A percentile compares a stretch with the other conserved stretches of the same genome.
These are phyloP conservation scores for Tulasnella calospora DNA, from an alignment of 768 basidiomycete species.

Conservation along the genomic window DNA sequence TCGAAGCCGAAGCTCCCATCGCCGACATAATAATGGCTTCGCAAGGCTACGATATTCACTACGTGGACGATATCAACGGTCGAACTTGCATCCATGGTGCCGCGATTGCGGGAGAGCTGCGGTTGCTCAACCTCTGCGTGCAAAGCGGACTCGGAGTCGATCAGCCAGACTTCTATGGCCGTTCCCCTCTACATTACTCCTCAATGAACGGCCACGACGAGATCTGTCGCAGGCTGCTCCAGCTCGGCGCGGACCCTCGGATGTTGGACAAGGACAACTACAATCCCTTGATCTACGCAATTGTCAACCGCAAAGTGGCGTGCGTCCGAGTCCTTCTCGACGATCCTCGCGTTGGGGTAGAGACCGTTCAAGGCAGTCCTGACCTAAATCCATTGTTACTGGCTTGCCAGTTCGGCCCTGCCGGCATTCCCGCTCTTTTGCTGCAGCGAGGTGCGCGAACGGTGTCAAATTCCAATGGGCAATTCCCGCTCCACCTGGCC, in stretches of 20 bases:
- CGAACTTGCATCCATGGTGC: constrained; percentile 92
- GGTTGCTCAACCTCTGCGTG: constrained; percentile 77
- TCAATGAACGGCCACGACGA: constrained; percentile 83
- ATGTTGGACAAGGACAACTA: constrained; percentile 88
- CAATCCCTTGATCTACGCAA: constrained; percentile 90
- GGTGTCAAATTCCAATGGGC: constrained; percentile 87
- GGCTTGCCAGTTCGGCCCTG: constrained; percentile 84
- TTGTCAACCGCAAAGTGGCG: constrained; percentile 72
- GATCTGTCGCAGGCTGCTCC: constrained; percentile 71
- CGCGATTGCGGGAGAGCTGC: constrained; percentile 72
- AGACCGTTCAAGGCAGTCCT: constrained; percentile 51
- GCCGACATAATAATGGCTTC: constrained; percentile 70
- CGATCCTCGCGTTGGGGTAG: constrained; percentile 60
- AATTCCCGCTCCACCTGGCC: constrained; percentile 94
- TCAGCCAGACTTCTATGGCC: constrained; percentile 83
- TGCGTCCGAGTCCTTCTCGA: constrained; percentile 81
- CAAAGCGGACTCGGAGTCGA: constrained; percentile 63
- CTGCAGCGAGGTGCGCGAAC: constrained; percentile 72
- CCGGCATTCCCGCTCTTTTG: constrained; percentile 72
- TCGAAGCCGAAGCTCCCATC: constrained; percentile 69
- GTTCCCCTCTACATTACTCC: constrained; percentile 91
- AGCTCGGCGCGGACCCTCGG: constrained; percentile 56
- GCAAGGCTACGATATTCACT: constrained; percentile 78
- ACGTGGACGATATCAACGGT: constrained; percentile 95
- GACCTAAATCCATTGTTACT: constrained; percentile 69